phyloP scores from a whole-genome alignment of 2,329 filamentous ascomycete species.

The Beauveria varroae region DNA sequence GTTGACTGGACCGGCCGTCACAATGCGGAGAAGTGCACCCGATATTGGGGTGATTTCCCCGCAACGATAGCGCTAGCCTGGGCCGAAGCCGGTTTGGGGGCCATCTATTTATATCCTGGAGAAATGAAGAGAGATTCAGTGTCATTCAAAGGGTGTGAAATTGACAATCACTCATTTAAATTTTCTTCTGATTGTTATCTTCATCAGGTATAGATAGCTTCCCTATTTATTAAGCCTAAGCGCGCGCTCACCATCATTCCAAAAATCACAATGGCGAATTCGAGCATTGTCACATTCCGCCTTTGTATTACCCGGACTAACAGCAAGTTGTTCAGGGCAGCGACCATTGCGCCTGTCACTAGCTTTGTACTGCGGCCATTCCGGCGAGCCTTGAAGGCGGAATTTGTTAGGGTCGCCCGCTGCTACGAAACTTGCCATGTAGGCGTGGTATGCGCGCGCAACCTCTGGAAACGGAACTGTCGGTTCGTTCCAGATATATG shows the following conservation, averaged over 20 bases:
- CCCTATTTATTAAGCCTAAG: neutral
- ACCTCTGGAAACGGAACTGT: conserved; percentile 27
- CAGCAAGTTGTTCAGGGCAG: neutral
- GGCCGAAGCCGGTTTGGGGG: neutral
- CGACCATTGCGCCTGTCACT: neutral
- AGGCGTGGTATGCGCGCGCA: conserved; percentile 28
- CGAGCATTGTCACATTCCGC: neutral
- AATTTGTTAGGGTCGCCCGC: conserved; percentile 27
- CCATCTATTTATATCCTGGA: too few species aligned
- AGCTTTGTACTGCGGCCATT: conserved; percentile 21
- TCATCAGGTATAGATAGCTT: neutral
- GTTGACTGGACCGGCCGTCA: neutral
- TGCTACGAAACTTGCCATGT: conserved; percentile 30
- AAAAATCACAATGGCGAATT: conserved; percentile 2
- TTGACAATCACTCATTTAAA: too few species aligned
- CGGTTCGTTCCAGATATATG: conserved; percentile 30
- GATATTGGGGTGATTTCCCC: neutral
- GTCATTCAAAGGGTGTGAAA: too few species aligned
- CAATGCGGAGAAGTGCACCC: neutral
- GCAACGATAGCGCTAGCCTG: neutral
- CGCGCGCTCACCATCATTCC: conserved; percentile 6
- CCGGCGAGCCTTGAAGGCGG: conserved; percentile 13
- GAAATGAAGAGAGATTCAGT: too few species aligned
- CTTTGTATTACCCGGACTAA: neutral
- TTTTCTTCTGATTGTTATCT: fast-evolving